Conservation (phyloP, 164 flowering plant species). For the Piper betle region DNA sequence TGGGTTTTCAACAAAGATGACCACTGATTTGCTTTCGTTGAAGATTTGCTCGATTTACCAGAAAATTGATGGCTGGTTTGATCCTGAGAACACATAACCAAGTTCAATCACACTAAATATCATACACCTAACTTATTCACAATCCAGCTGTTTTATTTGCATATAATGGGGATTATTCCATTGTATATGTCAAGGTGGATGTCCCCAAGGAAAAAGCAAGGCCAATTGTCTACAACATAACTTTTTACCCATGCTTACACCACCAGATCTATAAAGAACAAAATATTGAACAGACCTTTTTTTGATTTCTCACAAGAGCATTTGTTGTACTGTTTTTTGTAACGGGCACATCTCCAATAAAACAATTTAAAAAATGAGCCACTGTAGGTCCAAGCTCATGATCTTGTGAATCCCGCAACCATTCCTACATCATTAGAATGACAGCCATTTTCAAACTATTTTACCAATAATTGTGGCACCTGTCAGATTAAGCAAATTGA, state of each 20-base stretch:
- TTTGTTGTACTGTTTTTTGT: slow-evolving; percentile 23
- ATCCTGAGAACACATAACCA: neutral
- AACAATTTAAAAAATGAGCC: slow-evolving; percentile 81
- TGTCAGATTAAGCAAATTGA: neutral
- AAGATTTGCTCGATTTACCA: slow-evolving; percentile 39
- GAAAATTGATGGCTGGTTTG: slow-evolving; percentile 18
- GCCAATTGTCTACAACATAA: no score
- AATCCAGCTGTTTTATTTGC: neutral
- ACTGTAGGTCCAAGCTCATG: slow-evolving; percentile 75
- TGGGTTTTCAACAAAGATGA: slow-evolving; percentile 31
- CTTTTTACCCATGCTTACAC: no score
- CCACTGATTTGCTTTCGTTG: slow-evolving; percentile 34
- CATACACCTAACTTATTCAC: no score
- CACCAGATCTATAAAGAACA: no score
- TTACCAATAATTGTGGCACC: neutral
- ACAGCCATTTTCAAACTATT: neutral
- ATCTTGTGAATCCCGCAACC: slow-evolving; percentile 78
- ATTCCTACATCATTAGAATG: slow-evolving; percentile 34
- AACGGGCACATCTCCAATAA: slow-evolving; percentile 53
- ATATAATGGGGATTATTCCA: no score
- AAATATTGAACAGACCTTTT: slow-evolving; percentile 35
- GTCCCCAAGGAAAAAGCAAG: no score
- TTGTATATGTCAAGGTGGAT: no score
- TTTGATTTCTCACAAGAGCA: slow-evolving; percentile 26
- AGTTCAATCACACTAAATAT: neutral